A percentile compares a stretch with the other conserved stretches of the same genome.
Evolutionary conservation across 768 basidiomycete genomes (phyloP).

Genomic region (Suillus variegatus): DNA sequence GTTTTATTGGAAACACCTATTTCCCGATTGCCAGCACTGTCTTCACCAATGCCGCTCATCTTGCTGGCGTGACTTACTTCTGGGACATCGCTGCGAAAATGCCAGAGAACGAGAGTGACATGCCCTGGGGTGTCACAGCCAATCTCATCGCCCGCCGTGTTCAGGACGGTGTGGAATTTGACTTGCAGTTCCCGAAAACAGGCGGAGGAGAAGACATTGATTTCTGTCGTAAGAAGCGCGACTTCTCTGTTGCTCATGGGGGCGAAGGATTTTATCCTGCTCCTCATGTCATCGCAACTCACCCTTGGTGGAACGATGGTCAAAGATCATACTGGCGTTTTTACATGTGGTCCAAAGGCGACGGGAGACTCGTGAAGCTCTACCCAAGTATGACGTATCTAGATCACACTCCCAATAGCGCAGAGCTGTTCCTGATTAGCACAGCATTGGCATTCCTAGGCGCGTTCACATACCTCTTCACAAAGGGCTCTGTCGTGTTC

Average conservation of each 20-base stretch:
- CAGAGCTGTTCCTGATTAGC: conserved; percentile 42
- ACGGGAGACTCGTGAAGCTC: conserved; percentile 48
- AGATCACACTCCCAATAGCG: conserved; percentile 50
- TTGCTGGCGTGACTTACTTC: conserved; percentile 60
- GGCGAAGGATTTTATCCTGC: conserved; percentile 49
- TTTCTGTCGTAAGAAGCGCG: conserved; percentile 50
- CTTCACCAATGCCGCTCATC: conserved; percentile 55
- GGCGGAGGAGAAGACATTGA: conserved; percentile 68
- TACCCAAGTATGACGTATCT: conserved; percentile 49
- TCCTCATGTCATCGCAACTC: conserved; percentile 49
- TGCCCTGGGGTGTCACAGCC: conserved; percentile 67
- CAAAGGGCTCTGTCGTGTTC: conserved; percentile 12
- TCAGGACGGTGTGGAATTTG: conserved; percentile 47
- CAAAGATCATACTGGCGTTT: conserved; percentile 50
- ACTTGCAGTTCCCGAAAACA: conserved; percentile 57
- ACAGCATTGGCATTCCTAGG: conserved; percentile 16
- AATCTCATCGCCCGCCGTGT: conserved; percentile 54
- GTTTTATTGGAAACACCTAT: conserved; percentile 42
- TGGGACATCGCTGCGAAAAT: conserved; percentile 62
- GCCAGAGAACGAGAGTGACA: conserved; percentile 33
- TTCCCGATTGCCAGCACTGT: conserved; percentile 51
- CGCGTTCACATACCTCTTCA: conserved; percentile 16
- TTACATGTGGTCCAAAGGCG: conserved; percentile 61
- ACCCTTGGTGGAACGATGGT: conserved; percentile 60
- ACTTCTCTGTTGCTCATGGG: conserved; percentile 34